Evolutionary conservation across 192 early-diverging fungal genomes (phyloP), one percentile per base, ranked within the genome.

Genomic region (Phlyctochytrium bullatum): DNA sequence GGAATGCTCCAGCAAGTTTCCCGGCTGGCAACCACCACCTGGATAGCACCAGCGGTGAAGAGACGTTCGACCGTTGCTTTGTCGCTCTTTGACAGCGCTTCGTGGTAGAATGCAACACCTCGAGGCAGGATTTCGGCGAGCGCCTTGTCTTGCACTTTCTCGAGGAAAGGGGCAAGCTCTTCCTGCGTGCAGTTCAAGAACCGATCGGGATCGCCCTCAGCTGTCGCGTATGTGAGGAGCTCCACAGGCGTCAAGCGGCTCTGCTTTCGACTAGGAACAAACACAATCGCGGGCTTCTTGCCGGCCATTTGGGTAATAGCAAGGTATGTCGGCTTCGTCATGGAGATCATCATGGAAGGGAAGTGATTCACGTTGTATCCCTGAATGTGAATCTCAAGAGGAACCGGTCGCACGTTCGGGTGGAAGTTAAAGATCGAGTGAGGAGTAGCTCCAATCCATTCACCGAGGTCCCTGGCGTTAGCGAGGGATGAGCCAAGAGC

Each of bases 391-490:
- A 98, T 93, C 74, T 98, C 96, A 64, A 99, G 78, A 16, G 97
- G 95, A 36, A 96, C 86, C 25, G 95, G 91, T 0, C 97, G 87
- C 17, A 97, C 95, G 20, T 87, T 90, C 29, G 95, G 95, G 36
- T 90, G 88, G 79, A 99, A 99, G 74, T 95, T 99, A 75, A 93
- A 96, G n/a, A 93, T 88, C 3, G 86, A 80, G 2, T 85, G 80
- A 20, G 52, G 64, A 0, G 88, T 84, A 0, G 91, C 91, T 34
- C 94, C 95, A 65, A 99, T 92, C 97, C 97, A 99, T 67, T 94
- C 92, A 1, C 94, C 97, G 36, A 99, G 76, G 68, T 99, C 97
- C n/a, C 89, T 82, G n/a, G 96, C 96, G 74, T 99, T 99, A 27
- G 96, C 93, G 51, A 99, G 68, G 1, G 92, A 92, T 1, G 92